Percentiles rank a stretch among this genome's conserved stretches.
Evolutionary conservation across 169 alveolate species (phyloP).

Genomic region (Cystoisospora suis): DNA sequence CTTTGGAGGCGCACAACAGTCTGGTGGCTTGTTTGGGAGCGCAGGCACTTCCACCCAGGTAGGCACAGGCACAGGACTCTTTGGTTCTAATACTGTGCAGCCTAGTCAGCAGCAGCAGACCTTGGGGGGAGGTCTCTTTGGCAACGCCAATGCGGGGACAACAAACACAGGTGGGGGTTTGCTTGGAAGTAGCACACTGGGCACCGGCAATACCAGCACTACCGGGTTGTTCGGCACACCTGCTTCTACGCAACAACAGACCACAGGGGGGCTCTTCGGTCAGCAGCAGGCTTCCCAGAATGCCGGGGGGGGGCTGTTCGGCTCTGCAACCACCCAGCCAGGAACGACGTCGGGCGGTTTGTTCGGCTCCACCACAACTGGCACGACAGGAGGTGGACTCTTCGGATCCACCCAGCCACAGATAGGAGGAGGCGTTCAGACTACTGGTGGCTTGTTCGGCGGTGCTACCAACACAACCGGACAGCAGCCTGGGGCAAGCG

Average conservation of each 20-base stretch:
- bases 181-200: neutral
- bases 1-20: neutral
- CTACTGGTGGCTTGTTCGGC: constrained; percentile 15
- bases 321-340: constrained; percentile 2
- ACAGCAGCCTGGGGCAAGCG: no score
- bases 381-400: neutral
- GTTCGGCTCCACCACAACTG: constrained; percentile 4
- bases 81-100: neutral
- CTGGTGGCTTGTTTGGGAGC: neutral
- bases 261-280: neutral
- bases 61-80: constrained; percentile 9
- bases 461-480: no score
- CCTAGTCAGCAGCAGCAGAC: neutral
- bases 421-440: neutral
- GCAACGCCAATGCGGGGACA: neutral
- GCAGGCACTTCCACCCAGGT: neutral
- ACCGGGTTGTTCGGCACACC: constrained; percentile 19
- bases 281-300: constrained; percentile 15
- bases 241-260: constrained; percentile 44
- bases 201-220: neutral
- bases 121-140: constrained; percentile 62
- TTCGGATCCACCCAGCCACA: constrained; percentile 31
- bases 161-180: neutral
- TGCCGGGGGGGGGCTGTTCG: constrained; percentile 50
- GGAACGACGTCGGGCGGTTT: neutral